Conservation (phyloP, 1,284 basidiomycete species). For the Inonotus obliquus region DNA sequence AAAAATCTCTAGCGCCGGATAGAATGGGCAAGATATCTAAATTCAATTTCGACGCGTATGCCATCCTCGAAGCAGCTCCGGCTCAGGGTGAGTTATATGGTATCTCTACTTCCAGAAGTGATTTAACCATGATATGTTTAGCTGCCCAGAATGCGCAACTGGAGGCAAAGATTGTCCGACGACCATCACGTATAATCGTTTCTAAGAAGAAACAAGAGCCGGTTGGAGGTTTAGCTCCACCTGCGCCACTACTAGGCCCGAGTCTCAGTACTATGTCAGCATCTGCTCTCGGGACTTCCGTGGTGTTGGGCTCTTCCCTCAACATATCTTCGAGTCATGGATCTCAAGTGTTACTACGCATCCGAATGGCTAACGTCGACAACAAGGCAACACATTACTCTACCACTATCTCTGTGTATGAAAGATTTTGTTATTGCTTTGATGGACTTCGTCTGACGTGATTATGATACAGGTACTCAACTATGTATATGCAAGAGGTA, state of each 20-base stretch:
- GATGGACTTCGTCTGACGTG: background rate
- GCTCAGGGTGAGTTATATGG: slow-evolving; percentile 56
- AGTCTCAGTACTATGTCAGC: slow-evolving; percentile 31
- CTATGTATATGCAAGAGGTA: slow-evolving; percentile 98
- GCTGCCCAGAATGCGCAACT: slow-evolving; percentile 81
- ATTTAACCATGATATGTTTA: slow-evolving; percentile 27
- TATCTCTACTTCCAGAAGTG: background rate
- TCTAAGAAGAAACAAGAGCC: slow-evolving; percentile 48
- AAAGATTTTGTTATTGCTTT: slow-evolving; percentile 16
- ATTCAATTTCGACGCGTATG: slow-evolving; percentile 91
- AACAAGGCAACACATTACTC: slow-evolving; percentile 73
- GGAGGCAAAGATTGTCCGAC: slow-evolving; percentile 72
- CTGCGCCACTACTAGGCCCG: slow-evolving; percentile 23
- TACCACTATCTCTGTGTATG: slow-evolving; percentile 86
- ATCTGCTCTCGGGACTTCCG: slow-evolving; percentile 38
- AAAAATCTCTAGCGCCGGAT: slow-evolving; percentile 74
- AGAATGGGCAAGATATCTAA: slow-evolving; percentile 80
- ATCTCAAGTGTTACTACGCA: slow-evolving; percentile 75
- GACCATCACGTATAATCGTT: slow-evolving; percentile 64
- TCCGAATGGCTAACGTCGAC: slow-evolving; percentile 71
- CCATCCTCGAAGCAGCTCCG: slow-evolving; percentile 71
- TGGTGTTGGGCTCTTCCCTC: slow-evolving; percentile 55
- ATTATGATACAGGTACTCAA: slow-evolving; percentile 57
- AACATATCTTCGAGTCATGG: slow-evolving; percentile 66
- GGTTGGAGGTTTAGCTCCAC: slow-evolving; percentile 26